Evolutionary conservation across 352 stramenopile genomes (phyloP), one percentile per base, ranked within the genome.

Genomic region (Phytopythium ostracodes): DNA sequence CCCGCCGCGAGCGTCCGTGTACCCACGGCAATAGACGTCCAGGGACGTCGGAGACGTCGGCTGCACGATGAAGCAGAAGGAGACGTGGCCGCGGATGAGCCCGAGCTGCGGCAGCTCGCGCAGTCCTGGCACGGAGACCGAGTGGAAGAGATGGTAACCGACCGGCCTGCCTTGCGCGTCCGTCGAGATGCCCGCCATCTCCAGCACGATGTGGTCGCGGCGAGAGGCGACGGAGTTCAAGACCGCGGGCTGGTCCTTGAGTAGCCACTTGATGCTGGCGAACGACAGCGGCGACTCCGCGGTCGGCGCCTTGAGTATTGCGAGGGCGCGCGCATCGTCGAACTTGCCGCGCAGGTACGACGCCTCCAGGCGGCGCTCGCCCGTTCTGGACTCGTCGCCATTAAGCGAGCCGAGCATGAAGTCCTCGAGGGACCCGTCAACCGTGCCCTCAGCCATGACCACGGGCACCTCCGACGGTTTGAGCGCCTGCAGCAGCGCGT

Each of bases 201-300:
- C 59, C 10, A 64, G 38, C 8, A 64, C 50, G 17, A 64, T 42
- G 40, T 56, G 49, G 59, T 64, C 59, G 25, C 59, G 59, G 11
- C 29, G 35, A 22, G 52, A 50, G 29, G 50, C 50, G 9, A 64
- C 14, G 35, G 57, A 43, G 29, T 56, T 53, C 20, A 62, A 22
- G 18, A 55, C 57, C 2, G 50, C 35, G 11, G 59, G 59, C 27
- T 59, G 47, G 42, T 57, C 59, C 51, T 64, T 64, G 29, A 64
- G 40, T 20, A 64, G 40, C 59, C 59, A 64, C 51, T 64, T 64
- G 35, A 64, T 58, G 36, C 59, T 47, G 2, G 49, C 27, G 38
- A 58, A 64, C 36, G 35, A 38, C 31, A 54, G 50, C 25, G 59
- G 59, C 14, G 52, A n/a, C 27, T 59, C 59, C 2, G 22, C 12